phyloP scores from a whole-genome alignment of 371 early-diverging fungal genomes.

The Apophysomyces elegans region DNA sequence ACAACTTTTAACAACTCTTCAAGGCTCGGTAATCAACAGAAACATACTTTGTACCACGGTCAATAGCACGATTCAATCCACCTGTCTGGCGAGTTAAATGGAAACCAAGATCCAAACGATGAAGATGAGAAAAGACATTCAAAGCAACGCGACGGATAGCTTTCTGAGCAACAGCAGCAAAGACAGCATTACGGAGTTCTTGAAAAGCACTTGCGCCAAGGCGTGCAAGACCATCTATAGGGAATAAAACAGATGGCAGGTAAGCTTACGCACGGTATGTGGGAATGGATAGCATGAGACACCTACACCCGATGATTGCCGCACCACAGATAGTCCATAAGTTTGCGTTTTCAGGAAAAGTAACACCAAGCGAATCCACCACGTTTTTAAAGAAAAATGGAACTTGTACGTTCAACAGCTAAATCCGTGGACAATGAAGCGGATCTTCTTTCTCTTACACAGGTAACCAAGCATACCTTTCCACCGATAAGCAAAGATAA shows the following conservation, averaged over 20 bases:
- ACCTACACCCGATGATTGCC: conserved; percentile 85
- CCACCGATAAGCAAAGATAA: conserved; percentile 80
- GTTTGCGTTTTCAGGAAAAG: conserved; percentile 61
- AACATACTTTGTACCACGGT: conserved; percentile 92
- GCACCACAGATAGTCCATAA: conserved; percentile 82
- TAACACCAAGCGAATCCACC: conserved; percentile 74
- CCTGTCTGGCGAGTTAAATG: conserved; percentile 94
- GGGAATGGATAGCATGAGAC: background rate
- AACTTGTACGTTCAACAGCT: conserved; percentile 91
- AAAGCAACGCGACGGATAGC: conserved; percentile 89
- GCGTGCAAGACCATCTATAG: conserved; percentile 84
- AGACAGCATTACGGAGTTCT: conserved; percentile 93
- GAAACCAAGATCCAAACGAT: conserved; percentile 84
- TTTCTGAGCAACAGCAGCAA: conserved; percentile 93
- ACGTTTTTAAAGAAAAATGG: conserved; percentile 93
- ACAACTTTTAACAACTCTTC: background rate
- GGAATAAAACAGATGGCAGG: background rate
- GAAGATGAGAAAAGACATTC: conserved; percentile 88
- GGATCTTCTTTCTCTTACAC: too few relatives aligned
- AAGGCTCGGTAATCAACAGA: background rate
- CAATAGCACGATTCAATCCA: conserved; percentile 93
- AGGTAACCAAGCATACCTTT: conserved; percentile 45
- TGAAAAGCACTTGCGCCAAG: conserved; percentile 83
- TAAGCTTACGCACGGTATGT: background rate
- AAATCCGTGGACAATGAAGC: conserved; percentile 15